These are phyloP conservation scores for Colletotrichum filicis DNA, from an alignment of 2,329 filamentous ascomycete species.

Conservation along the genomic window DNA sequence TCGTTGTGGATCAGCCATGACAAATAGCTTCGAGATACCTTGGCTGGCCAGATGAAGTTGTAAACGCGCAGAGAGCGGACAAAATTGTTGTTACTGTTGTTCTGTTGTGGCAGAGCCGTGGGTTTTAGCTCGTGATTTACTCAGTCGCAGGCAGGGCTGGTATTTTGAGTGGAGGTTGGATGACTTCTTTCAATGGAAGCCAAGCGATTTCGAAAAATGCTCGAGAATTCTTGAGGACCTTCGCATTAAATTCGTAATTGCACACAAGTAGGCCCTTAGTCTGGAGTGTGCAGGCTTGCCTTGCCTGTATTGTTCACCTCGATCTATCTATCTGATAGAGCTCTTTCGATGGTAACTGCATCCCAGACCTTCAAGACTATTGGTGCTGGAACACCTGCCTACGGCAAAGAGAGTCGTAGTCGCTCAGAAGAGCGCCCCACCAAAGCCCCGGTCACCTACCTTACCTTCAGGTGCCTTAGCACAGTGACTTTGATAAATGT, in stretches of 20 bases:
- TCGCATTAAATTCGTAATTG: neutral
- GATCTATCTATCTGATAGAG: neutral
- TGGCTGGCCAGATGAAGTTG: neutral
- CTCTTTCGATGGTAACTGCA: neutral
- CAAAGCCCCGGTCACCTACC: no score
- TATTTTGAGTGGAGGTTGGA: neutral
- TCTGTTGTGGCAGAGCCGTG: neutral
- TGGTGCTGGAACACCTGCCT: no score
- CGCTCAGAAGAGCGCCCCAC: no score
- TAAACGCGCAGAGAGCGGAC: neutral
- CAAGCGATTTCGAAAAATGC: neutral
- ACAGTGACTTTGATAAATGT: neutral
- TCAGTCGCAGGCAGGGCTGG: neutral
- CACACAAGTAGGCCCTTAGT: neutral
- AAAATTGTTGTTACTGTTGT: neutral
- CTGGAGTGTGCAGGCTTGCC: neutral
- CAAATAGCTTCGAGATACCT: neutral
- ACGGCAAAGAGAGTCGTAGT: no score
- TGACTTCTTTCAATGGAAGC: neutral
- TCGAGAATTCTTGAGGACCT: neutral
- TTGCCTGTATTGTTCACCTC: neutral
- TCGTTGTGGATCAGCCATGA: neutral
- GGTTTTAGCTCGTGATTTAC: neutral
- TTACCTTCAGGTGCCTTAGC: no score
- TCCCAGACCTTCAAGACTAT: neutral